Evolutionary conservation across 768 basidiomycete genomes (phyloP).

Genomic region (Boletus fagicola): DNA sequence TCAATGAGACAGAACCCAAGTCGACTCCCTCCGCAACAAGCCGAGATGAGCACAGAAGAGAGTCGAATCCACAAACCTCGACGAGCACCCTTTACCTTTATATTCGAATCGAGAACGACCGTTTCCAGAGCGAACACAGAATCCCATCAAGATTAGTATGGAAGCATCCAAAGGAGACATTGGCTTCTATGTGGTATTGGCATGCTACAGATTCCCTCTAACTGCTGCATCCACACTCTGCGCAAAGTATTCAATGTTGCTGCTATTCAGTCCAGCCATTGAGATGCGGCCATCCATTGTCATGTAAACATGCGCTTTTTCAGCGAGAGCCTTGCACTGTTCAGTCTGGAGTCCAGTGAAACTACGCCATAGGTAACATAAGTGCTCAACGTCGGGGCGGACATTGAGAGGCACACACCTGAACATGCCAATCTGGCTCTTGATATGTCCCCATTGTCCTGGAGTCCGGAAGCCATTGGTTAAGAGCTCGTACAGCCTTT

Average conservation of each 20-base stretch:
- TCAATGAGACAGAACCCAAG: not conserved
- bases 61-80: slow-evolving; percentile 18
- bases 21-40: not conserved
- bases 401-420: slow-evolving; percentile 51
- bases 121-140: slow-evolving; percentile 13
- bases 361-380: slow-evolving; percentile 36
- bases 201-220: slow-evolving; percentile 63
- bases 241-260: slow-evolving; percentile 89
- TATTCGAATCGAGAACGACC: slow-evolving; percentile 16
- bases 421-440: slow-evolving; percentile 97
- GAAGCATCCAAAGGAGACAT: slow-evolving; percentile 20
- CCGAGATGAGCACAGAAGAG: not conserved
- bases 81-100: slow-evolving; percentile 11
- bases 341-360: slow-evolving; percentile 81
- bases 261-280: slow-evolving; percentile 85
- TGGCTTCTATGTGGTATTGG: slow-evolving; percentile 26
- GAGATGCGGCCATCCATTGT: slow-evolving; percentile 92
- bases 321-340: slow-evolving; percentile 80
- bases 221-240: slow-evolving; percentile 82
- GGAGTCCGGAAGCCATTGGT: slow-evolving; percentile 83
- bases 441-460: slow-evolving; percentile 93
- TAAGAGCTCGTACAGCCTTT: slow-evolving; percentile 74
- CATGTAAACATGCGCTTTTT: slow-evolving; percentile 92
- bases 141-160: slow-evolving; percentile 24
- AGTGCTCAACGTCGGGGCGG: not conserved